These are phyloP conservation scores for Exophiala mesophila DNA, from an alignment of 2,329 filamentous ascomycete species.

Conservation along the genomic window DNA sequence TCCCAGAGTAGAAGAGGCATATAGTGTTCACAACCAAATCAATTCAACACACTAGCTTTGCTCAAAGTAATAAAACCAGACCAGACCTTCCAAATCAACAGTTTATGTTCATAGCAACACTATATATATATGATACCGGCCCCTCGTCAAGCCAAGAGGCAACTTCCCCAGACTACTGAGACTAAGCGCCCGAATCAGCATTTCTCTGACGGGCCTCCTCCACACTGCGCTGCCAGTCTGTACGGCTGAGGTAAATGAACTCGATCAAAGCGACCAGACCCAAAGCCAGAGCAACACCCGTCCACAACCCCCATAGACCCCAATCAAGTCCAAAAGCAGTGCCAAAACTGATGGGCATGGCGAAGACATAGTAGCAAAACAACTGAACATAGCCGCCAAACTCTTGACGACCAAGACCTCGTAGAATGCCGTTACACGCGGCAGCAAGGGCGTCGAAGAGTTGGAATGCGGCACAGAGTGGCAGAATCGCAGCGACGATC, in stretches of 20 bases:
- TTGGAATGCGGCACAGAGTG: conserved; percentile 82
- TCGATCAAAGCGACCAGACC: conserved; percentile 53
- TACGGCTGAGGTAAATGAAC: conserved; percentile 50
- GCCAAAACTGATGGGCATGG: conserved; percentile 75
- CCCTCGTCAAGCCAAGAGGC: too few relatives aligned
- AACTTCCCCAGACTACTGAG: too few relatives aligned
- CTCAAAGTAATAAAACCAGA: too few relatives aligned
- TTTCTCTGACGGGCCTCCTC: conserved; percentile 58
- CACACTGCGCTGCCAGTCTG: conserved; percentile 56
- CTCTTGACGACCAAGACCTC: conserved; percentile 82
- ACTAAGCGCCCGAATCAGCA: conserved; percentile 30
- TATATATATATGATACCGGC: too few relatives aligned
- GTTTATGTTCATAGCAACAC: too few relatives aligned
- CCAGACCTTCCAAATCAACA: too few relatives aligned
- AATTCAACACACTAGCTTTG: too few relatives aligned
- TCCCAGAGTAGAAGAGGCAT: too few relatives aligned
- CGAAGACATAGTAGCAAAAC: conserved; percentile 79
- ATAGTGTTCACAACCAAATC: too few relatives aligned
- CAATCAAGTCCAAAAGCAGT: conserved; percentile 72
- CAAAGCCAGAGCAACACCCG: conserved; percentile 69
- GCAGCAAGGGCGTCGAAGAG: conserved; percentile 78
- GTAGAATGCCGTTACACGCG: conserved; percentile 75
- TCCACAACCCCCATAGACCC: conserved; percentile 78
- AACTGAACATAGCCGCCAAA: conserved; percentile 87
- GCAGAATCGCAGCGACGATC: conserved; percentile 65